Conservation (phyloP, 2,329 filamentous ascomycete species). For the Byssochlamys sp. region DNA sequence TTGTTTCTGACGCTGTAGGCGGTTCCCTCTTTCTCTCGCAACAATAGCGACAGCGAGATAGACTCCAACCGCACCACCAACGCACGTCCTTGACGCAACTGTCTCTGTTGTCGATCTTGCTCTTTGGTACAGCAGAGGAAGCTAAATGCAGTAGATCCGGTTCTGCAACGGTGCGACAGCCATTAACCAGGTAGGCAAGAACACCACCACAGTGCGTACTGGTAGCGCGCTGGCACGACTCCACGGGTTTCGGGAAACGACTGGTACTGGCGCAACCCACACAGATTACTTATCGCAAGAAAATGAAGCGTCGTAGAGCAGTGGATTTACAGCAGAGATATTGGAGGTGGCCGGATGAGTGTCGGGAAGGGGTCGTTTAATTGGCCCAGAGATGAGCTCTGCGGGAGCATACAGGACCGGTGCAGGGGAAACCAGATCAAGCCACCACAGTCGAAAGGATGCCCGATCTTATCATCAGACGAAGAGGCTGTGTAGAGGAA, state of each 20-base stretch:
- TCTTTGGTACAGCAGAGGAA: neutral
- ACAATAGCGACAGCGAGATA: neutral
- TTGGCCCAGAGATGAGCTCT: neutral
- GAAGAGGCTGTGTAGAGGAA: neutral
- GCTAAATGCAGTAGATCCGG: neutral
- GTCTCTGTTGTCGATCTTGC: neutral
- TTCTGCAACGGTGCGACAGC: neutral
- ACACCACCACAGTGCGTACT: neutral
- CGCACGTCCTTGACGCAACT: neutral
- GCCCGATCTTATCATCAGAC: neutral
- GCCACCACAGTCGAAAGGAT: neutral
- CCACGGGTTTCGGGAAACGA: neutral
- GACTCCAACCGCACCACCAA: neutral
- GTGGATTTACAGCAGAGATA: neutral
- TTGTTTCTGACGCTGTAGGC: neutral
- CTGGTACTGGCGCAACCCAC: neutral
- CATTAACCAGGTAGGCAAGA: neutral
- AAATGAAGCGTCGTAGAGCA: neutral
- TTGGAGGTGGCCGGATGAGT: neutral
- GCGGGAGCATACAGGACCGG: neutral
- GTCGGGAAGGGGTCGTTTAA: neutral
- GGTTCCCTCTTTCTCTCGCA: neutral
- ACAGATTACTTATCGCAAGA: neutral
- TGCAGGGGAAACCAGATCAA: no score
- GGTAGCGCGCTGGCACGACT: neutral